Conservation (phyloP, 2,329 filamentous ascomycete genomes). For the Acephala macrosclerotiorum region DNA sequence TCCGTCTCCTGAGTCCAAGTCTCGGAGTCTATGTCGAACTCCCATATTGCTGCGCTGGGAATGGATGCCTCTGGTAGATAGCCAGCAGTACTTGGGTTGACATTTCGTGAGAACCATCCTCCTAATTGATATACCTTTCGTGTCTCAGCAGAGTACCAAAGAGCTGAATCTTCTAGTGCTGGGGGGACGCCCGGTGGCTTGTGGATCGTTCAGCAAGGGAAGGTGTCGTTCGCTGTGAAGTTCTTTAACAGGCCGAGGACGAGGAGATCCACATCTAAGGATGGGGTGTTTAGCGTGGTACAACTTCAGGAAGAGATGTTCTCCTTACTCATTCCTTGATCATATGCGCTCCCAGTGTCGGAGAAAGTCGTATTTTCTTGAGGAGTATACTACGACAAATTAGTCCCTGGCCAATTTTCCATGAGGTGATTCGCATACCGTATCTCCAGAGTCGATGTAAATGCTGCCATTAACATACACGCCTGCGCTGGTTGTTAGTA, state of each 20-base stretch:
- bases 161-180: constrained; percentile 14
- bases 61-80: constrained; percentile 6
- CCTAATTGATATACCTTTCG: constrained; percentile 24
- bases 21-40: constrained; percentile 18
- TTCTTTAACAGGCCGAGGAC: constrained; percentile 24
- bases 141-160: constrained; percentile 19
- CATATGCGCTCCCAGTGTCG: constrained; percentile 5
- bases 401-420: background rate
- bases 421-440: background rate
- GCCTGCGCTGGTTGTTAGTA: background rate
- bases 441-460: constrained; percentile 23
- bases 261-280: constrained; percentile 16
- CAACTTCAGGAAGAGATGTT: background rate
- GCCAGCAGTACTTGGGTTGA: constrained; percentile 4
- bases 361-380: constrained; percentile 14
- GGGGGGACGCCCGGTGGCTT: constrained; percentile 20
- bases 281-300: background rate
- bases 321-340: constrained; percentile 23
- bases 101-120: constrained; percentile 23
- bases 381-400: constrained; percentile 14
- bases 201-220: constrained; percentile 11
- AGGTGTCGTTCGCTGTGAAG: constrained; percentile 24
- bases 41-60: constrained; percentile 16
- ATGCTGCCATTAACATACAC: constrained; percentile 23
- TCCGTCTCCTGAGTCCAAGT: constrained; percentile 7